These are phyloP conservation scores for Tetrahymena malaccensis DNA, from an alignment of 73 alveolate species.

Conservation along the genomic window DNA sequence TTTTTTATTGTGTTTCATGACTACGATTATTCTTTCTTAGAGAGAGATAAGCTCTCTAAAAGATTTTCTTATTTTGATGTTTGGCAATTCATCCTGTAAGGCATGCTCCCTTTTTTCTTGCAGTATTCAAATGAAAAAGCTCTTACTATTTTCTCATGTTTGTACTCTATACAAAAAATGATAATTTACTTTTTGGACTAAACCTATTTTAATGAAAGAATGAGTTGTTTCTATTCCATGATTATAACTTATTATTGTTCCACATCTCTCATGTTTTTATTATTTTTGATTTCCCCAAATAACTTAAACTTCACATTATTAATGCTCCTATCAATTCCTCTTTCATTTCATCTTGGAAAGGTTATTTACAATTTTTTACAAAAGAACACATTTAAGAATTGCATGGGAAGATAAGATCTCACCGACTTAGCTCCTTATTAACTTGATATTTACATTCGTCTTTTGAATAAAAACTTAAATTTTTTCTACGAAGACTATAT, in stretches of 20 bases:
- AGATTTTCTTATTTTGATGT: not conserved
- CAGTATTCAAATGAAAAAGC: not conserved
- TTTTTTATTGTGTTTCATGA: not conserved
- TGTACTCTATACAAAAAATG: not conserved
- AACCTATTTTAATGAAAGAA: not conserved
- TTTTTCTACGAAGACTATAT: not conserved
- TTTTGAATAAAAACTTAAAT: not conserved
- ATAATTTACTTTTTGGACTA: not conserved
- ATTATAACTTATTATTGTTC: not conserved
- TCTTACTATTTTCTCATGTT: not conserved
- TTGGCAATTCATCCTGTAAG: not conserved
- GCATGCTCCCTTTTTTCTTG: not conserved
- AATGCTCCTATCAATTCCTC: not conserved
- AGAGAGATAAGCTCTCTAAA: not conserved
- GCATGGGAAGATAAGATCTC: not conserved
- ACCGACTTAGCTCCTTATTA: not conserved
- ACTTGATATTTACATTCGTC: not conserved
- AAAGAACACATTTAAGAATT: not conserved
- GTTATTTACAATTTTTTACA: not conserved
- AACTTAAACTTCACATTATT: not conserved
- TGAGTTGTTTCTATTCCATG: not conserved
- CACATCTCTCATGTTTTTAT: not conserved
- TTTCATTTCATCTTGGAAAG: not conserved
- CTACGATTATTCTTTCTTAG: not conserved
- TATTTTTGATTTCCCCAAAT: not conserved